These are phyloP conservation scores for Linnemannia hyalina DNA, from an alignment of 192 early-diverging fungal genomes.

Conservation along the genomic window DNA sequence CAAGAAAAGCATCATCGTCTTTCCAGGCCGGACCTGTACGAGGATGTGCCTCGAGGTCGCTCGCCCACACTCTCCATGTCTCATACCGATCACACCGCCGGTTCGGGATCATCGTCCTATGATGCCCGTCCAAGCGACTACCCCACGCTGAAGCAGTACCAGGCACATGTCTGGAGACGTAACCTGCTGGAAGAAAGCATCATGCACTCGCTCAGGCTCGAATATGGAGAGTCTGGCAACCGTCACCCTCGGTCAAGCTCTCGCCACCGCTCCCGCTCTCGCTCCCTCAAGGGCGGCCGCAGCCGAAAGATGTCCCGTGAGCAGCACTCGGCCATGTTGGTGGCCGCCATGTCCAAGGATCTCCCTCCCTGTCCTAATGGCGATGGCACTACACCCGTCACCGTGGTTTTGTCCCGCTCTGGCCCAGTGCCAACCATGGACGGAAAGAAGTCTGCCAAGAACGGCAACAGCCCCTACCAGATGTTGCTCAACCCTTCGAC, in stretches of 20 bases:
- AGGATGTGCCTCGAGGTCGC: conserved; percentile 22
- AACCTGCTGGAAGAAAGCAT: conserved; percentile 27
- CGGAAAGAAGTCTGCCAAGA: conserved; percentile 17
- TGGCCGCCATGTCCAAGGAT: conserved; percentile 10
- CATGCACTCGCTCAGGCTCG: conserved; percentile 26
- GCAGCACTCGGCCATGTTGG: not conserved
- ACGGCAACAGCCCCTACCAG: conserved; percentile 42
- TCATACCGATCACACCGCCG: not conserved
- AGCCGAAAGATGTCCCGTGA: conserved; percentile 17
- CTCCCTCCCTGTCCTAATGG: conserved; percentile 9
- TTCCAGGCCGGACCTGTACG: not conserved
- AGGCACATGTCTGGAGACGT: conserved; percentile 22
- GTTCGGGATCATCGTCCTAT: conserved; percentile 19
- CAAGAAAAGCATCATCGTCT: not conserved
- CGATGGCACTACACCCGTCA: not conserved
- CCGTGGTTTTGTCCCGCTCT: conserved; percentile 2
- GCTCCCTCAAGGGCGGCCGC: conserved; percentile 19
- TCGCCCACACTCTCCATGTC: conserved; percentile 18
- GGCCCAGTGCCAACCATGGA: not conserved
- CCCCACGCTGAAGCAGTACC: not conserved
- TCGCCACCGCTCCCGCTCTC: conserved; percentile 18
- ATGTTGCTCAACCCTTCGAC: conserved; percentile 37
- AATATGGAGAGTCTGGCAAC: not conserved
- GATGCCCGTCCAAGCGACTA: conserved; percentile 10
- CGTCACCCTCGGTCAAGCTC: not conserved